phyloP scores from a whole-genome alignment of 2,329 filamentous ascomycete species.

The Xylaria sp. region DNA sequence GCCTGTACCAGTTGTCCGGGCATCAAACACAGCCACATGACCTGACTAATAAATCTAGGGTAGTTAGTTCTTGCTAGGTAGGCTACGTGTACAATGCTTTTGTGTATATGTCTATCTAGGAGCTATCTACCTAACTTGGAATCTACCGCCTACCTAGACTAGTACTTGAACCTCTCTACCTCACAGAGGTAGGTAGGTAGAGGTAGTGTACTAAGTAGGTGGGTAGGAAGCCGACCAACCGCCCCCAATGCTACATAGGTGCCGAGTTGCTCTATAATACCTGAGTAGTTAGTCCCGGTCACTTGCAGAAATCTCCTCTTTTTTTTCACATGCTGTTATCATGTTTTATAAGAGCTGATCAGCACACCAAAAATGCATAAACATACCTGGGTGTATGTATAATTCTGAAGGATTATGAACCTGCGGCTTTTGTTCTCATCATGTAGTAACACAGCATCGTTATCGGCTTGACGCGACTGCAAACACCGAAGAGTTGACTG shows the following conservation, averaged over 20 bases:
- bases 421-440: conserved; percentile 4
- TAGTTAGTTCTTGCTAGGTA: not conserved
- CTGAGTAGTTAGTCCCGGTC: not conserved
- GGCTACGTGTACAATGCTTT: not conserved
- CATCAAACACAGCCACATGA: not conserved
- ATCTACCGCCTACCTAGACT: no score
- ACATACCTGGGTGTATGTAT: not conserved
- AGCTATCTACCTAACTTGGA: no score
- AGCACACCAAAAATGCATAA: conserved; percentile 9
- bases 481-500: no score
- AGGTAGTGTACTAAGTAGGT: no score
- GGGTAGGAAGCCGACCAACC: conserved; percentile 7
- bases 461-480: conserved; percentile 19
- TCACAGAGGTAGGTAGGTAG: not conserved
- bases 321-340: conserved; percentile 23
- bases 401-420: not conserved
- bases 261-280: no score
- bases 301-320: conserved; percentile 24
- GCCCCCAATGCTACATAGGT: not conserved
- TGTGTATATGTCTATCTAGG: conserved; percentile 2
- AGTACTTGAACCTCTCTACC: no score
- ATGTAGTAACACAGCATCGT: not conserved
- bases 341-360: conserved; percentile 26
- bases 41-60: conserved; percentile 6
- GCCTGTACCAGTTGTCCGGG: no score